A percentile compares a stretch with the other conserved stretches of the same genome.
phyloP scores from a whole-genome alignment of 345 rosid genomes.

The Salix koriyanagi region DNA sequence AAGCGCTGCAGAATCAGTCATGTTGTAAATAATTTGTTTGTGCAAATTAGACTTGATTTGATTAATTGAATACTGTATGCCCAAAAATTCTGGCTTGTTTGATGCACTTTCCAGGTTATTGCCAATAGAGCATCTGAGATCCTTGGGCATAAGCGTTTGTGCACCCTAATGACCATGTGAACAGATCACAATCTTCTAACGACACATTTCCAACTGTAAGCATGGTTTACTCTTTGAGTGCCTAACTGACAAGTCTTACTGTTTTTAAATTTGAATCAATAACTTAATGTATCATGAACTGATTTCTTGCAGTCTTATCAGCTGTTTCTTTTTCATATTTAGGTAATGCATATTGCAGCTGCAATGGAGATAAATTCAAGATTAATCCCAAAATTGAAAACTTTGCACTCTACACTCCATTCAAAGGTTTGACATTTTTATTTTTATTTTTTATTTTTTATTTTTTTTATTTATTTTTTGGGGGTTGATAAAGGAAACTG shows the following conservation, averaged over 20 bases:
- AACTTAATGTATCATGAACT: not conserved
- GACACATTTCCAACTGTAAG: constrained; percentile 97
- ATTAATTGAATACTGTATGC: not conserved
- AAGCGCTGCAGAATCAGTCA: not conserved
- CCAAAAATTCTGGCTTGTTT: not conserved
- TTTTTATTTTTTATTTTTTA: too few species aligned
- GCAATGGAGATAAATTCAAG: constrained; percentile 82
- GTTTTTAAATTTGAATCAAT: not conserved
- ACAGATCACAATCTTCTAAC: constrained; percentile 91
- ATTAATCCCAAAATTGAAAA: constrained; percentile 68
- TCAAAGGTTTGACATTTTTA: too few species aligned
- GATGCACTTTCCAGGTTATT: constrained; percentile 56
- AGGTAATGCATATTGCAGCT: constrained; percentile 99
- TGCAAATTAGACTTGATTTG: not conserved
- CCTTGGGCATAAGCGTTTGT: constrained; percentile 79
- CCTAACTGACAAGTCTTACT: not conserved
- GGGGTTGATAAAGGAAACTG: too few species aligned
- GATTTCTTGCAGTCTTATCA: not conserved
- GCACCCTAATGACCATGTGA: constrained; percentile 98
- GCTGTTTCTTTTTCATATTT: constrained; percentile 6
- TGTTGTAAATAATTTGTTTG: not conserved
- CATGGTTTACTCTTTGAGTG: constrained; percentile 3
- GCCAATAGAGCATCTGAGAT: constrained; percentile 98
- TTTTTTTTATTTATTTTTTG: too few species aligned
- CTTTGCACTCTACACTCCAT: constrained; percentile 60